phyloP scores from a whole-genome alignment of 768 basidiomycete genomes.

The Naganishia vishniacii region DNA sequence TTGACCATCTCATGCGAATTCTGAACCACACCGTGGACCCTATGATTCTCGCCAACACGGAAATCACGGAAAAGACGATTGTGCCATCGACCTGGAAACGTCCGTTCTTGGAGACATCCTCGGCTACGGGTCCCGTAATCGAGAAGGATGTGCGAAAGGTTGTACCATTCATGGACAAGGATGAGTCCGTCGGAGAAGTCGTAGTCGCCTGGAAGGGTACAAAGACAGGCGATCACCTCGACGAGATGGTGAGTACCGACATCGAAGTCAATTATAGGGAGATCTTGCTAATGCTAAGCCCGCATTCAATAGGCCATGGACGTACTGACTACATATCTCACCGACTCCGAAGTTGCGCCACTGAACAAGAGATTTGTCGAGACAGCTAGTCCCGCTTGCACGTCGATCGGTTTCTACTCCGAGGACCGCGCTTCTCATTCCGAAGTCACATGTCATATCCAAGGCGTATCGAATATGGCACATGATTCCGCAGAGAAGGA shows the following conservation, averaged over 20 bases:
- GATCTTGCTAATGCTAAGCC: conserved; percentile 27
- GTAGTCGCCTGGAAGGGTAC: conserved; percentile 73
- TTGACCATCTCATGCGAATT: conserved; percentile 71
- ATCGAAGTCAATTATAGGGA: neutral
- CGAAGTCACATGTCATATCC: conserved; percentile 70
- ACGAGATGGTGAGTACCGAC: conserved; percentile 57
- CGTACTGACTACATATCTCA: conserved; percentile 77
- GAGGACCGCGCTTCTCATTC: conserved; percentile 66
- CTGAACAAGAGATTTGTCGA: conserved; percentile 80
- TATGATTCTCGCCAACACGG: conserved; percentile 55
- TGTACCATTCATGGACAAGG: conserved; percentile 92
- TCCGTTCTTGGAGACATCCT: conserved; percentile 84
- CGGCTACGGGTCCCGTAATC: conserved; percentile 52
- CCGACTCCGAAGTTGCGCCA: conserved; percentile 56
- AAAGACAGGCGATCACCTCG: conserved; percentile 63
- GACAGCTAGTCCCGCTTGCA: conserved; percentile 76
- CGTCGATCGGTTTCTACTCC: conserved; percentile 73
- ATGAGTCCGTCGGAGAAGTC: conserved; percentile 82
- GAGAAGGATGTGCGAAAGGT: conserved; percentile 56
- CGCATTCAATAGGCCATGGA: conserved; percentile 63
- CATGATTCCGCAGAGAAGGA: neutral
- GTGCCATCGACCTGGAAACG: conserved; percentile 80
- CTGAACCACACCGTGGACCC: conserved; percentile 80
- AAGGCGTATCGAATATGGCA: conserved; percentile 64
- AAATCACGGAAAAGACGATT: conserved; percentile 12